These are phyloP conservation scores for Penicillium sp. DNA, from an alignment of 2,329 filamentous ascomycete genomes.

Conservation along the genomic window DNA sequence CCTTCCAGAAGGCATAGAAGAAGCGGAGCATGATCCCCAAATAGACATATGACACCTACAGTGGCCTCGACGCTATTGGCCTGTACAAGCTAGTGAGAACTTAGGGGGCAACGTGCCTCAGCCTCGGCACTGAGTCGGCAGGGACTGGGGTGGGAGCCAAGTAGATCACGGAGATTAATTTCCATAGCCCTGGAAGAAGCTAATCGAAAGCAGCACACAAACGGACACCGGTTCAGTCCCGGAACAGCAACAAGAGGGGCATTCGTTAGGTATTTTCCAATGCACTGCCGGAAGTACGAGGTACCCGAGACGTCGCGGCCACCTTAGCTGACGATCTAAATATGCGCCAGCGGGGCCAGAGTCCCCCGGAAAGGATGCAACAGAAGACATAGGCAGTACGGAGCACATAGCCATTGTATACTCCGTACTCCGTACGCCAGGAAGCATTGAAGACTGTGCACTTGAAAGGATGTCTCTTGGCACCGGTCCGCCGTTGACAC, in stretches of 20 bases:
- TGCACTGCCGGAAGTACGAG: not conserved
- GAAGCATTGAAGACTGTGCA: not conserved
- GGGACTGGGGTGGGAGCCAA: conserved; percentile 1
- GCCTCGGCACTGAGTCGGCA: not conserved
- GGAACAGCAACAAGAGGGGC: not conserved
- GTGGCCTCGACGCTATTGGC: too few species aligned
- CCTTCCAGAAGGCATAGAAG: conserved; percentile 7
- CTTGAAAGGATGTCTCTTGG: not conserved
- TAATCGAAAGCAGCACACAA: conserved; percentile 1
- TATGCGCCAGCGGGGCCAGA: not conserved
- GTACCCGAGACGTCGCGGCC: not conserved
- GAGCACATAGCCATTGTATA: not conserved
- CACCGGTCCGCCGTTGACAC: not conserved
- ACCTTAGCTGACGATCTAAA: conserved; percentile 6
- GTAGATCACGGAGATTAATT: conserved; percentile 4
- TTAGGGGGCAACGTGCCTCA: not conserved
- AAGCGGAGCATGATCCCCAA: conserved; percentile 1
- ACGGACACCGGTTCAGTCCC: not conserved
- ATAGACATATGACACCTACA: not conserved
- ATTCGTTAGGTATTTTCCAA: not conserved
- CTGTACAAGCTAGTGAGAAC: too few species aligned
- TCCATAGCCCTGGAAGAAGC: not conserved
- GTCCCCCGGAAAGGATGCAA: not conserved
- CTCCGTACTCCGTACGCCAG: not conserved
- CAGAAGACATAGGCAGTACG: not conserved